Conservation (phyloP, 2,329 filamentous ascomycete genomes). For the Esteya vermicola region DNA sequence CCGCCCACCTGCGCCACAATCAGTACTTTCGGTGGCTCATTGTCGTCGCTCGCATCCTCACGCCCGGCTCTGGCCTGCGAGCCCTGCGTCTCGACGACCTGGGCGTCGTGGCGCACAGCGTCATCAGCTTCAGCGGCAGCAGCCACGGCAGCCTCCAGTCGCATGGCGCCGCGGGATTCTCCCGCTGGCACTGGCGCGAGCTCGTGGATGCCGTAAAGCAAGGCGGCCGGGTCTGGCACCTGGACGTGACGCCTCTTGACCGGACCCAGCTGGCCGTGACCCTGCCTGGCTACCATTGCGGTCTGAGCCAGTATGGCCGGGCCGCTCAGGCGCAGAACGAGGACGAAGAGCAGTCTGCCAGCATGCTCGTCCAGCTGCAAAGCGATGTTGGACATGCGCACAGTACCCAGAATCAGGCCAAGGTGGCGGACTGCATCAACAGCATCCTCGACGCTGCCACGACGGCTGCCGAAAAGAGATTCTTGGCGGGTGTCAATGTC, state of each 20-base stretch:
- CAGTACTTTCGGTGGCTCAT: constrained; percentile 3
- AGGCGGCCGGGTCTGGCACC: neutral
- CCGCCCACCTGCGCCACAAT: neutral
- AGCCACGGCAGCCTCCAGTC: neutral
- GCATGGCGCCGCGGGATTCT: constrained; percentile 2
- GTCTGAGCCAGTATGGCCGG: too few species aligned
- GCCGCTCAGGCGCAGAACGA: too few species aligned
- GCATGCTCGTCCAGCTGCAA: neutral
- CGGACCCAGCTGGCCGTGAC: neutral
- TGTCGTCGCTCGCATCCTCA: constrained; percentile 6
- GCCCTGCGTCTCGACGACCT: neutral
- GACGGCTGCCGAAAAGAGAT: neutral
- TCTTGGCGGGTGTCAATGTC: neutral
- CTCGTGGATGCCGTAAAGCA: neutral
- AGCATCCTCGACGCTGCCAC: neutral
- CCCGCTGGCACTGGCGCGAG: neutral
- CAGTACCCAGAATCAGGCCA: neutral
- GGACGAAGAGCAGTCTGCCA: neutral
- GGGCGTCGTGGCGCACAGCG: neutral
- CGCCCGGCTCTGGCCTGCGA: constrained; percentile 6
- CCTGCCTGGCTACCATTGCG: neutral
- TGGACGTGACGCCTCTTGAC: neutral
- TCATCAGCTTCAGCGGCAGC: neutral
- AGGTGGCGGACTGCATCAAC: neutral
- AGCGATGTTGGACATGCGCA: neutral